Base-by-base conservation (phyloP, 176 grass and related monocot species). In the Ensete glaucum region DNA sequence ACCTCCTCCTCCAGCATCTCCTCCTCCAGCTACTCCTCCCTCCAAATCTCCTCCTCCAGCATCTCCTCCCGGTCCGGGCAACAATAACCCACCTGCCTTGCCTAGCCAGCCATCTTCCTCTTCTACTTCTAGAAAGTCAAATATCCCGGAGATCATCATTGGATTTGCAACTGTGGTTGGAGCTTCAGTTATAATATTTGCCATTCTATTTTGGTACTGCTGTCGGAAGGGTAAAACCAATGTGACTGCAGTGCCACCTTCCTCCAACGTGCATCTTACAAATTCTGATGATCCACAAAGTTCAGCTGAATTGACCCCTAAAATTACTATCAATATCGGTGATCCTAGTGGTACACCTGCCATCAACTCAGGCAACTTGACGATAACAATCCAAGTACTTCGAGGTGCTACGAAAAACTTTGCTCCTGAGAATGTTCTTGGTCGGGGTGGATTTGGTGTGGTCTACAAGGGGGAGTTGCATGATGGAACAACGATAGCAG, bases 391-490 rank as follows among this genome's bases (percentile, higher is more conserved):
- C 15, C 93, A 93, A 81, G 85, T 97, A 29, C 77, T 97, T 62
- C 87, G 88, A 13, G 75, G 74, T 1, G 85, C 80, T 60, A 97
- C 93, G 17, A 81, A 80, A 58, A 85, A 92, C 69, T 97, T 97
- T 52, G 43, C 90, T 6, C 68, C 72, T 71, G 85, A 97, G 2
- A 93, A 97, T 67, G 84, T 97, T 68, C 81, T 93, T 60, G 93
- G 93, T 52, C 83, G 83, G 9, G 93, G 93, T 1, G 93, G 93
- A 0, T 97, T 97, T n/a, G 93, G 93, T 0, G 88, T 88, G 0
- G 93, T 97, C 9, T 97, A 97, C 79, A 93, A 74, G 66, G 93
- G 93, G 67, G 90, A 87, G 79, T 76, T 97, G 56, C 81, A 97
- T 11, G 90, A 97, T 1, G 93, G 90, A 73, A 88, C 85, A 0